These are phyloP conservation scores for Colletotrichum tofieldiae DNA, from an alignment of 2,329 filamentous ascomycete species.

Conservation along the genomic window DNA sequence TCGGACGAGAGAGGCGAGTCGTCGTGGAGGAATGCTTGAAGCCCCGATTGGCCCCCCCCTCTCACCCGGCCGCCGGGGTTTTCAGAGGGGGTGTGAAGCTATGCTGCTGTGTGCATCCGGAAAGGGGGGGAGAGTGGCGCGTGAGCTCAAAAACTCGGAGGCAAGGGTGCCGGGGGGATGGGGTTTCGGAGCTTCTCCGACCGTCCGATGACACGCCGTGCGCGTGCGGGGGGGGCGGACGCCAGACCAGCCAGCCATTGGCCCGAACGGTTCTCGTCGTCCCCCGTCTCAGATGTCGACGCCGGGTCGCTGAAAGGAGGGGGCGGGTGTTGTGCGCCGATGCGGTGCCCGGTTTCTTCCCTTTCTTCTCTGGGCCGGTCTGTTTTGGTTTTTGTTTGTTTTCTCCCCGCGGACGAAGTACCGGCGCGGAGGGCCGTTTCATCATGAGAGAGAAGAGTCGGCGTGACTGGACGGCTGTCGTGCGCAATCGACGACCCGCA, in stretches of 20 bases:
- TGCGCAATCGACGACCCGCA: not conserved
- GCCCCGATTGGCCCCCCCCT: not conserved
- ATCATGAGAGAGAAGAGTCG: not conserved
- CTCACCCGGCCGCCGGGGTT: not conserved
- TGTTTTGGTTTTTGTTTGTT: not conserved
- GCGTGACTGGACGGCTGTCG: not conserved
- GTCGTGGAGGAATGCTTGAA: conserved; percentile 32
- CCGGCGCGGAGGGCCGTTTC: not conserved
- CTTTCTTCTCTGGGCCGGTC: not conserved
- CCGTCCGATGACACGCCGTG: conserved; percentile 32
- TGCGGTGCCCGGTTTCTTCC: not conserved
- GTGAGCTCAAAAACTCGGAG: conserved; percentile 32
- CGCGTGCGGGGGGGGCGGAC: not conserved
- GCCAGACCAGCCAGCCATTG: conserved; percentile 3
- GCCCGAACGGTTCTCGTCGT: not conserved
- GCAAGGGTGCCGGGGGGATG: conserved; percentile 32
- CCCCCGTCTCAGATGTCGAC: conserved; percentile 15
- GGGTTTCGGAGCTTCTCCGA: conserved; percentile 29
- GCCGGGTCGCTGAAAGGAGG: not conserved
- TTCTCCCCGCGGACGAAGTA: not conserved
- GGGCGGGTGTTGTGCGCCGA: no score
- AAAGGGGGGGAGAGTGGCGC: not conserved
- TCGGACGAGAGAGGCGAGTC: conserved; percentile 14
- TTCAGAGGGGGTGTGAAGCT: not conserved
- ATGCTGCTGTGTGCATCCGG: not conserved